Percentiles rank a stretch among this genome's conserved stretches.
phyloP scores from a whole-genome alignment of 2,329 filamentous ascomycete species.

The Aspergillus aculeatus region DNA sequence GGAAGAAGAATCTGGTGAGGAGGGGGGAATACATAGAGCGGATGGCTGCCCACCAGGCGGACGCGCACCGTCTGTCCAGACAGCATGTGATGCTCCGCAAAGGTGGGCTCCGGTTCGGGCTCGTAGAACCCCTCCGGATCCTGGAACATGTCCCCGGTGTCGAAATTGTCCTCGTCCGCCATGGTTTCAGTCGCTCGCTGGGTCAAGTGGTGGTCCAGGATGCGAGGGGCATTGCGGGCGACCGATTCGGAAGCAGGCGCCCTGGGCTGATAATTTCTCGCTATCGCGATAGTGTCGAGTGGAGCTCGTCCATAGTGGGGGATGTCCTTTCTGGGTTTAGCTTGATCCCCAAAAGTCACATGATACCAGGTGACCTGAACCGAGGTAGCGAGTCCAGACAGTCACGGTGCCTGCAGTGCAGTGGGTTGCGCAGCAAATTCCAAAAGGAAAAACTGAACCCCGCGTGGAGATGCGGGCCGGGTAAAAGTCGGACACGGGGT shows the following conservation, averaged over 20 bases:
- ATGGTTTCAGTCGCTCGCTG: slow-evolving; percentile 14
- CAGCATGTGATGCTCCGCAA: slow-evolving; percentile 67
- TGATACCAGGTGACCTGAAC: slow-evolving; percentile 10
- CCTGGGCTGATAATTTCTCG: slow-evolving; percentile 9
- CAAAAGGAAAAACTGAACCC: neutral
- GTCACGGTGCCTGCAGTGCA: slow-evolving; percentile 9
- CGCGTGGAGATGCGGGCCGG: slow-evolving; percentile 15
- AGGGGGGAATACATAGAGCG: slow-evolving; percentile 65
- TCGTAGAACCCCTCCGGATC: slow-evolving; percentile 80
- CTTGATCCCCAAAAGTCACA: neutral
- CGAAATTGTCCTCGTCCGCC: slow-evolving; percentile 34
- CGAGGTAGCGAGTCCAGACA: slow-evolving; percentile 2
- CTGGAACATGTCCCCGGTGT: slow-evolving; percentile 62
- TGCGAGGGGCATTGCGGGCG: neutral
- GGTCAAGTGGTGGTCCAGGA: neutral
- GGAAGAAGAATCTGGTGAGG: neutral
- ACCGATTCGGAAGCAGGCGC: neutral
- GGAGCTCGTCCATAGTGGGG: slow-evolving; percentile 8
- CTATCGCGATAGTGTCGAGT: slow-evolving; percentile 2
- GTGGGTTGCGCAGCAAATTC: neutral
- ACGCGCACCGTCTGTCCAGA: slow-evolving; percentile 66
- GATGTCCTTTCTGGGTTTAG: slow-evolving; percentile 8
- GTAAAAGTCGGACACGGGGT: slow-evolving; percentile 17
- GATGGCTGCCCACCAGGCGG: slow-evolving; percentile 80
- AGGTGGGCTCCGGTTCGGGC: slow-evolving; percentile 72